Percentiles rank a stretch among this genome's conserved stretches.
Conservation (phyloP, 495 filamentous ascomycete genomes). For the Letharia columbiana region DNA sequence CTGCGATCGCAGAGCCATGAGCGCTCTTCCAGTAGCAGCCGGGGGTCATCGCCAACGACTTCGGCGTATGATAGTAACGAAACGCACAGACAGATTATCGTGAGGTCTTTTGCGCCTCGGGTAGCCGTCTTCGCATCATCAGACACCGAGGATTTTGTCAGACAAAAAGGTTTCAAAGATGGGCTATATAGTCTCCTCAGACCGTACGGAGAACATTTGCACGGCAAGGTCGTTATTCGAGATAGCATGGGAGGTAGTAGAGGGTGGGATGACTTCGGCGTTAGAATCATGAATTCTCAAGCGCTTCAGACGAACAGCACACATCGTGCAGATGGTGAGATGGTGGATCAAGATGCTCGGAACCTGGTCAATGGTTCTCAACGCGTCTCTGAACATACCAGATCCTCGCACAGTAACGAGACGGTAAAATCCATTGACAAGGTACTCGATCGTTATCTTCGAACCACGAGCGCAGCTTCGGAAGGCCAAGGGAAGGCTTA, state of each 20-base stretch:
- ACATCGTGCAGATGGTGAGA: background rate
- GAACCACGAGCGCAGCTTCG: conserved; percentile 23
- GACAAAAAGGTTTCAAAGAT: conserved; percentile 73
- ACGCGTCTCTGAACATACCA: background rate
- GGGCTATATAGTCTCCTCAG: conserved; percentile 78
- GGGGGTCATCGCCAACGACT: conserved; percentile 45
- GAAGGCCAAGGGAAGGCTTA: conserved; percentile 17
- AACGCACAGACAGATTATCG: conserved; percentile 65
- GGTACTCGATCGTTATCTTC: conserved; percentile 29
- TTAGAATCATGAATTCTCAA: conserved; percentile 63
- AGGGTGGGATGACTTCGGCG: conserved; percentile 80
- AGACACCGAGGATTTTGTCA: conserved; percentile 72
- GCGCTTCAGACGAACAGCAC: conserved; percentile 24
- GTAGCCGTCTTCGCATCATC: conserved; percentile 73
- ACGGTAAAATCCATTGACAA: conserved; percentile 26
- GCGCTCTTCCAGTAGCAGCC: conserved; percentile 43
- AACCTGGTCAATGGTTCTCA: conserved; percentile 7
- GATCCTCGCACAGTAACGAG: background rate
- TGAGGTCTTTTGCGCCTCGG: conserved; percentile 78
- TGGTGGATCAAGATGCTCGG: background rate
- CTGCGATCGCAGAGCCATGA: conserved; percentile 11
- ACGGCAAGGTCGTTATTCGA: conserved; percentile 79
- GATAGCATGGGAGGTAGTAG: conserved; percentile 79
- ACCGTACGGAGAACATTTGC: conserved; percentile 83
- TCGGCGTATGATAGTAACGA: conserved; percentile 42